A percentile compares a stretch with the other conserved stretches of the same genome.
These are phyloP conservation scores for Eucalyptus regnans DNA, from an alignment of 345 rosid species.

Conservation along the genomic window DNA sequence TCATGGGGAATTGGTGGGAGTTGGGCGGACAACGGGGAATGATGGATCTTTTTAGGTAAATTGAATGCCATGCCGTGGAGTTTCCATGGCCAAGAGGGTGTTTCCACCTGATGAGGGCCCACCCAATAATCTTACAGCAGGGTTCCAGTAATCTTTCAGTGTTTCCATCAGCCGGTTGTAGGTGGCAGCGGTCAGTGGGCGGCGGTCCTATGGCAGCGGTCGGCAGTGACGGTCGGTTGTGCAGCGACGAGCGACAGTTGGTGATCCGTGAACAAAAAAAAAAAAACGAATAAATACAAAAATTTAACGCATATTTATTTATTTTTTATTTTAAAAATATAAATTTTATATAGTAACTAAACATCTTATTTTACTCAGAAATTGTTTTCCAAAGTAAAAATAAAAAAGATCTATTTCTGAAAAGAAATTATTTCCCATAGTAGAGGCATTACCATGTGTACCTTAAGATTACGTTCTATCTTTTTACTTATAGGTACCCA, in stretches of 20 bases:
- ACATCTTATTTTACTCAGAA: no score
- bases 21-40: neutral
- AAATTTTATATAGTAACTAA: no score
- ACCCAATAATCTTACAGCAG: fast-evolving
- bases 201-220: fast-evolving
- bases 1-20: neutral
- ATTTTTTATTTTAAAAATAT: fast-evolving
- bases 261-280: fast-evolving
- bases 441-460: fast-evolving
- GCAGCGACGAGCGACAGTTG: fast-evolving
- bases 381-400: fast-evolving
- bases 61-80: neutral
- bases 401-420: no score
- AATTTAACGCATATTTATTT: fast-evolving
- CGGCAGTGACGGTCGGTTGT: fast-evolving
- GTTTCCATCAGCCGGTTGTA: fast-evolving
- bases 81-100: neutral
- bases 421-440: no score
- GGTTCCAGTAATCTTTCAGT: no score
- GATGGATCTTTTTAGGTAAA: neutral
- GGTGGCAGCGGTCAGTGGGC: fast-evolving
- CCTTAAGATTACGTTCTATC: fast-evolving
- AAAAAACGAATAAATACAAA: no score
- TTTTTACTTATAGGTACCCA: no score
- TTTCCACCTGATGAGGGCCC: no score